These are phyloP conservation scores for Fagus crenata DNA, from an alignment of 306 rosid genomes.

Conservation along the genomic window DNA sequence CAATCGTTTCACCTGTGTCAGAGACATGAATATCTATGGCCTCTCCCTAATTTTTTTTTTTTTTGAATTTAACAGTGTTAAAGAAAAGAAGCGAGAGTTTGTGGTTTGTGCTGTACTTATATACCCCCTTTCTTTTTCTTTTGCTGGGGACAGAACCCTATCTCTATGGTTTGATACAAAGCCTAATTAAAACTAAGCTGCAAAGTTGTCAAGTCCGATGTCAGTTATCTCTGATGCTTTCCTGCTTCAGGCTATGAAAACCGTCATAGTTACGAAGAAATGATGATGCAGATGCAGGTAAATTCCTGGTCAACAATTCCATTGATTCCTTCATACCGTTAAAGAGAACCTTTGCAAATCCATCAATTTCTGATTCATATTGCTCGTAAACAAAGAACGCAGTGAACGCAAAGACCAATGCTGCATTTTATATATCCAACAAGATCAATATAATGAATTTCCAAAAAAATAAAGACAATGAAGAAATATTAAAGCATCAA, in stretches of 20 bases:
- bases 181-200: constrained; percentile 20
- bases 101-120: not conserved
- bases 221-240: constrained; percentile 35
- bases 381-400: constrained; percentile 80
- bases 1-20: not conserved
- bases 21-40: not conserved
- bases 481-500: constrained; percentile 13
- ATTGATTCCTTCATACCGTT: constrained; percentile 29
- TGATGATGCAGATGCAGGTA: constrained; percentile 41
- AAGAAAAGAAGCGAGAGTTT: constrained; percentile 10
- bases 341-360: constrained; percentile 35
- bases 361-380: constrained; percentile 70
- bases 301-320: constrained; percentile 36
- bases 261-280: constrained; percentile 27
- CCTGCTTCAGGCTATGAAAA: constrained; percentile 20
- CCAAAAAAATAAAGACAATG: constrained; percentile 7
- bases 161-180: constrained; percentile 18
- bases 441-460: not conserved
- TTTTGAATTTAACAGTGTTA: constrained; percentile 7
- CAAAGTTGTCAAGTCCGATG: constrained; percentile 17
- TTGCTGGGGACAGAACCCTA: constrained; percentile 7
- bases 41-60: not conserved
- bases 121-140: constrained; percentile 12
- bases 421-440: constrained; percentile 39
- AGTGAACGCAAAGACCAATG: constrained; percentile 62